Conservation (phyloP, 2,329 filamentous ascomycete genomes). For the Rutstroemia sp. region DNA sequence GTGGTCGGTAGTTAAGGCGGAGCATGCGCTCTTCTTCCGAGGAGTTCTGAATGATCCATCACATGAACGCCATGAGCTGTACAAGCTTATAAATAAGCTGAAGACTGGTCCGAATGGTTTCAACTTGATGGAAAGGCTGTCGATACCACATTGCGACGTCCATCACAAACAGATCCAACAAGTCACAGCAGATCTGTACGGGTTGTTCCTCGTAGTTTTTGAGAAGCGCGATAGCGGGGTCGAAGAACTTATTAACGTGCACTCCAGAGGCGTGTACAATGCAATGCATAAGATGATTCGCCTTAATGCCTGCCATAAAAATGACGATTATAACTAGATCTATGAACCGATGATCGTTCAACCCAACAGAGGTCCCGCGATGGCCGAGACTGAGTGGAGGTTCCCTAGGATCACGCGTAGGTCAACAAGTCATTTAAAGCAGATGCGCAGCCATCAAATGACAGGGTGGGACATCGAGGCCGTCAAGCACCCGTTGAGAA, state of each 20-base stretch:
- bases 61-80: neutral
- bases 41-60: neutral
- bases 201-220: neutral
- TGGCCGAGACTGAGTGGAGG: neutral
- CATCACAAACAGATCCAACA: constrained; percentile 1
- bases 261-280: neutral
- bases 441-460: neutral
- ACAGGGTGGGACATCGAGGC: neutral
- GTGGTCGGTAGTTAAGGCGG: neutral
- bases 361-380: neutral
- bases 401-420: neutral
- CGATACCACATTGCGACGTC: neutral
- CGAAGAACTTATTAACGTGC: neutral
- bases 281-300: neutral
- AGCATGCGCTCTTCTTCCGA: neutral
- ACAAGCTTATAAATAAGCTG: neutral
- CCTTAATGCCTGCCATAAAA: neutral
- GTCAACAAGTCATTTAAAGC: neutral
- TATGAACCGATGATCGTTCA: constrained; percentile 2
- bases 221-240: fast-evolving
- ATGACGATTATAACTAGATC: neutral
- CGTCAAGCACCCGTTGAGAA: neutral
- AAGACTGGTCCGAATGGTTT: neutral
- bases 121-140: neutral
- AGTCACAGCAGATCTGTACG: constrained; percentile 1